Conservation (phyloP, 2,329 filamentous ascomycete species). For the Neonectria magnoliae region DNA sequence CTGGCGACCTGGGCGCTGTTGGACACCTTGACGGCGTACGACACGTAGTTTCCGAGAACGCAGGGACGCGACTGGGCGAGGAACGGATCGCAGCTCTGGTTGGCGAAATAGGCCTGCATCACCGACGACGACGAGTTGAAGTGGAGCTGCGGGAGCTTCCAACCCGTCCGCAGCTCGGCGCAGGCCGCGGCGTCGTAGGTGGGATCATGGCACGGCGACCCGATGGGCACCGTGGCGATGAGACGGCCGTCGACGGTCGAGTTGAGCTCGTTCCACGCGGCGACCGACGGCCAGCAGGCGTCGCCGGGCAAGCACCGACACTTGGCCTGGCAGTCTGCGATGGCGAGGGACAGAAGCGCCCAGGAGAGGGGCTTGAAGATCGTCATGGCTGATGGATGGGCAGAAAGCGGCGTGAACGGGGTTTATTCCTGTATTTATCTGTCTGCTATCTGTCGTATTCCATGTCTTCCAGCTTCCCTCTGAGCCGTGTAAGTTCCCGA, state of each 20-base stretch:
- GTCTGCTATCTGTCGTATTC: neutral
- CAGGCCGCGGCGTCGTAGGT: slow-evolving; percentile 59
- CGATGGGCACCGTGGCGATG: slow-evolving; percentile 62
- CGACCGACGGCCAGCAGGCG: slow-evolving; percentile 59
- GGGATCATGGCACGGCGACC: slow-evolving; percentile 59
- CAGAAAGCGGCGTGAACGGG: neutral
- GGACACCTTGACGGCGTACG: slow-evolving; percentile 51
- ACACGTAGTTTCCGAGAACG: slow-evolving; percentile 56
- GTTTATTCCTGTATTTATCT: slow-evolving; percentile 3
- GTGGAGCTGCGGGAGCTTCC: slow-evolving; percentile 57
- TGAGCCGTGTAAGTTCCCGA: neutral
- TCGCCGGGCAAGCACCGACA: slow-evolving; percentile 64
- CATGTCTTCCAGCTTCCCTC: neutral
- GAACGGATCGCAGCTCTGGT: slow-evolving; percentile 54
- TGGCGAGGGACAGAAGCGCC: slow-evolving; percentile 29
- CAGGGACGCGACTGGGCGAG: slow-evolving; percentile 48
- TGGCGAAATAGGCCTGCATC: slow-evolving; percentile 52
- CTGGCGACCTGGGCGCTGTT: slow-evolving; percentile 45
- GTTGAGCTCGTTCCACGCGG: slow-evolving; percentile 62
- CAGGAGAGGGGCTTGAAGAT: slow-evolving; percentile 15
- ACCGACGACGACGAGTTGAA: slow-evolving; percentile 39
- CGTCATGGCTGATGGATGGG: slow-evolving; percentile 29
- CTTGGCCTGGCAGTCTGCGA: slow-evolving; percentile 22
- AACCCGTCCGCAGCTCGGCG: slow-evolving; percentile 51
- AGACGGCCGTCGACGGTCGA: slow-evolving; percentile 59